Evolutionary conservation across 2,329 filamentous ascomycete species (phyloP).

Genomic region (Hypoxylon sp.): DNA sequence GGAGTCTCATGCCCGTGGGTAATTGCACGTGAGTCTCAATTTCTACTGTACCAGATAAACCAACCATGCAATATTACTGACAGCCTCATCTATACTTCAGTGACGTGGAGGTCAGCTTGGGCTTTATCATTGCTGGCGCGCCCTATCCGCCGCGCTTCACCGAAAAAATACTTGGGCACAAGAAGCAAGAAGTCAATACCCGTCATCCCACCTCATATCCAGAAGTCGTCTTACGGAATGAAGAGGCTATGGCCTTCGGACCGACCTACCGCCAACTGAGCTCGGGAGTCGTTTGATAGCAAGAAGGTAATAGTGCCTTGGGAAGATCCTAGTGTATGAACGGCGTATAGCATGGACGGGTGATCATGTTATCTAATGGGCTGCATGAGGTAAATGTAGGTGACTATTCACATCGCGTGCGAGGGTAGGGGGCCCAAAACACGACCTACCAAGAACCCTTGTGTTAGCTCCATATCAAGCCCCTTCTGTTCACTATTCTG

Average conservation of each 20-base stretch:
- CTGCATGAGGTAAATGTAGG: too few relatives aligned
- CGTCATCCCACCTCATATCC: background rate
- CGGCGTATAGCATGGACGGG: too few relatives aligned
- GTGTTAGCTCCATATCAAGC: too few relatives aligned
- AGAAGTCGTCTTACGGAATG: background rate
- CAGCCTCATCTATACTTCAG: conserved; percentile 5
- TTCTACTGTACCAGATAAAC: background rate
- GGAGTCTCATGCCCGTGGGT: conserved; percentile 14
- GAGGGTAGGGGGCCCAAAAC: too few relatives aligned
- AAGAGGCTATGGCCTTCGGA: background rate
- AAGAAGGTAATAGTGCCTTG: background rate
- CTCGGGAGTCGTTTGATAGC: background rate
- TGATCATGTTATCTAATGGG: too few relatives aligned
- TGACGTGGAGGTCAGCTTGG: conserved; percentile 23
- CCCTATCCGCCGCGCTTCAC: conserved; percentile 5
- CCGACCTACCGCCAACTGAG: background rate
- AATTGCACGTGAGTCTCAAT: conserved; percentile 30
- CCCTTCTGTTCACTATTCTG: too few relatives aligned
- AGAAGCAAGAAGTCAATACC: background rate
- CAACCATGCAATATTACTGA: background rate
- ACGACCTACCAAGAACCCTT: too few relatives aligned
- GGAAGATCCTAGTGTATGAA: background rate
- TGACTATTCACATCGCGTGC: too few relatives aligned
- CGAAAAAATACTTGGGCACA: background rate
- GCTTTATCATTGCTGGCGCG: conserved; percentile 25